phyloP scores from a whole-genome alignment of 1,284 basidiomycete species.

The Boletus holoroseus region DNA sequence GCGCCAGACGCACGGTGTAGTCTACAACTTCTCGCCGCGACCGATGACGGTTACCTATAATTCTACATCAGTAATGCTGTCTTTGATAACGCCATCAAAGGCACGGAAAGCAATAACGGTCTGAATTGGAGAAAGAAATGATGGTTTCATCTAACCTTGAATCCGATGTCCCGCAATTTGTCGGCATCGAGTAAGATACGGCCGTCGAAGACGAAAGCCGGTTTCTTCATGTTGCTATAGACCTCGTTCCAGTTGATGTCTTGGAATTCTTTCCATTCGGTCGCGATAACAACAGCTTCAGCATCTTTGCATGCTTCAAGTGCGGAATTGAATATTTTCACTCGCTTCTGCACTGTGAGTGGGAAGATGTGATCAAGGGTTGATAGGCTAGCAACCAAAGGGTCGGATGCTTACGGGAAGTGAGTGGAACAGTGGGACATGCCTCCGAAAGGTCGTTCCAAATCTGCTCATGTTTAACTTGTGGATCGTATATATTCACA shows the following conservation, averaged over 20 bases:
- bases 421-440: conserved; percentile 50
- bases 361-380: neutral
- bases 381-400: neutral
- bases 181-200: conserved; percentile 80
- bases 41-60: conserved; percentile 34
- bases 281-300: conserved; percentile 90
- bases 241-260: conserved; percentile 86
- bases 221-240: conserved; percentile 90
- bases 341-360: conserved; percentile 75
- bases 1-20: neutral
- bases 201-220: conserved; percentile 94
- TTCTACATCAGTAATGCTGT: conserved; percentile 9
- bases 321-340: conserved; percentile 73
- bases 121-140: neutral
- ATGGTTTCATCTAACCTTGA: conserved; percentile 61
- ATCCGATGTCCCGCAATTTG: conserved; percentile 81
- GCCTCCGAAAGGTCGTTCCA: conserved; percentile 73
- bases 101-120: neutral
- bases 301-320: conserved; percentile 84
- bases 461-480: conserved; percentile 69
- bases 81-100: conserved; percentile 10
- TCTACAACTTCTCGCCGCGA: conserved; percentile 33
- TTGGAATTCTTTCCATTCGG: conserved; percentile 95
- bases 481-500: conserved; percentile 90
- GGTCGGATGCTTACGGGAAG: conserved; percentile 47